Percentiles rank a stretch among this genome's conserved stretches.
Evolutionary conservation across 2,329 filamentous ascomycete species (phyloP).

Genomic region (Aureobasidium melanogenum): DNA sequence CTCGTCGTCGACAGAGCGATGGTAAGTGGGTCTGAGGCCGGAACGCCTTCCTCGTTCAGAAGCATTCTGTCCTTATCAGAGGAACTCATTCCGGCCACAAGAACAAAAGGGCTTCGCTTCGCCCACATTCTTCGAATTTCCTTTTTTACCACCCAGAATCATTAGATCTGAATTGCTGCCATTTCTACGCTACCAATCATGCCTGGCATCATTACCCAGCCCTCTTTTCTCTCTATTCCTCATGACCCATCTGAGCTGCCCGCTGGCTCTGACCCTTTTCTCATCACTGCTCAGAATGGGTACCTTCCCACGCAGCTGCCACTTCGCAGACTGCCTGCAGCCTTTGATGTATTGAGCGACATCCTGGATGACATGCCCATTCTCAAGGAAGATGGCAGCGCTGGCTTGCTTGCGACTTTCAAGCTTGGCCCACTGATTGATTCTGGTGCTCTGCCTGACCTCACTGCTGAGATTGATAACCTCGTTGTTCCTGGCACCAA

Average conservation of each 20-base stretch:
- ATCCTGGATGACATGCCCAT: conserved; percentile 73
- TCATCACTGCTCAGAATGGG: conserved; percentile 66
- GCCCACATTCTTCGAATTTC: not conserved
- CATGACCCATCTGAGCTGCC: conserved; percentile 50
- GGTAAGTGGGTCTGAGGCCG: conserved; percentile 12
- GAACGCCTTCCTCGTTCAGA: not conserved
- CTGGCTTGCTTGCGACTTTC: conserved; percentile 67
- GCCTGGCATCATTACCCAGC: conserved; percentile 3
- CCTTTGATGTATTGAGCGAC: conserved; percentile 64
- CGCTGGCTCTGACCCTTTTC: conserved; percentile 55
- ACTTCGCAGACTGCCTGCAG: conserved; percentile 51
- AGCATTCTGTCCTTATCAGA: not conserved
- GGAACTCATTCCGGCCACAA: not conserved
- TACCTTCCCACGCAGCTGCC: conserved; percentile 58
- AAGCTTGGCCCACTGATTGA: conserved; percentile 67
- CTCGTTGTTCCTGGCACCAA: conserved; percentile 47
- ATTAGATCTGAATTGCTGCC: not conserved
- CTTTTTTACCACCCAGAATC: not conserved
- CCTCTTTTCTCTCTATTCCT: conserved; percentile 47
- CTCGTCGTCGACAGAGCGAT: not conserved
- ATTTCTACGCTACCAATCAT: not conserved
- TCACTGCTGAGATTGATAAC: conserved; percentile 54
- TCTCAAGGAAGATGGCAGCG: conserved; percentile 60
- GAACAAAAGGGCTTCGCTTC: not conserved
- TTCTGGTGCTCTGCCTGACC: conserved; percentile 57